These are phyloP conservation scores for Aspergillus glaucus DNA, from an alignment of 2,329 filamentous ascomycete genomes.

Conservation along the genomic window DNA sequence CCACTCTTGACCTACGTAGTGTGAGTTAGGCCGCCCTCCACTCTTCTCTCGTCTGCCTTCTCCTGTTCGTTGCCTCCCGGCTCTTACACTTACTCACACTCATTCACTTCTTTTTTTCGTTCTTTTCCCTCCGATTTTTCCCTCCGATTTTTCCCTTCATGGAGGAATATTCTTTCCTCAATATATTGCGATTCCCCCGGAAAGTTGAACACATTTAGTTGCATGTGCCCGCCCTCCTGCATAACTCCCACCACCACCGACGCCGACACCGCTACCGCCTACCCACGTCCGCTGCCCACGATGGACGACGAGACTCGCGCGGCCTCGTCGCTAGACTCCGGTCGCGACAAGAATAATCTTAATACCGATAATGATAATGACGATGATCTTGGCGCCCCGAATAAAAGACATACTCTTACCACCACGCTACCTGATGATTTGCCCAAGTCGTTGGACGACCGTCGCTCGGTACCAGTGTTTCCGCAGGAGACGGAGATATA, in stretches of 20 bases:
- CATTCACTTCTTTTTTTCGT: background rate
- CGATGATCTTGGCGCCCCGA: conserved; percentile 6
- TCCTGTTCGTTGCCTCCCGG: too few relatives aligned
- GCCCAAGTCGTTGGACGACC: conserved; percentile 85
- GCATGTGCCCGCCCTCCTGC: too few relatives aligned
- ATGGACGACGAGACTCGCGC: conserved; percentile 12
- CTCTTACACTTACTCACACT: background rate
- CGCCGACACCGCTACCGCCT: background rate
- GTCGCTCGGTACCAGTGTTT: conserved; percentile 60
- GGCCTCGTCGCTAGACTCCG: conserved; percentile 11
- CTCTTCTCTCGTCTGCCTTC: background rate
- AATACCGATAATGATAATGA: conserved; percentile 3
- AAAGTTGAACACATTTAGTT: too few relatives aligned
- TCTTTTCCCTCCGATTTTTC: conserved; percentile 1
- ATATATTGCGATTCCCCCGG: too few relatives aligned
- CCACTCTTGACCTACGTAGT: conserved; percentile 13
- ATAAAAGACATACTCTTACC: background rate
- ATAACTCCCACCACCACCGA: background rate
- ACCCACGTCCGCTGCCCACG: background rate
- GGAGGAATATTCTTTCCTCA: conserved; percentile 4
- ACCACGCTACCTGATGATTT: conserved; percentile 68
- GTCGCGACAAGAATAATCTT: conserved; percentile 19
- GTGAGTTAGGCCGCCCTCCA: conserved; percentile 3
- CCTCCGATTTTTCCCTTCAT: conserved; percentile 12
- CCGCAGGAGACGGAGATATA: conserved; percentile 92